phyloP scores from a whole-genome alignment of 345 rosid genomes.

The Aquilaria sinensis region DNA sequence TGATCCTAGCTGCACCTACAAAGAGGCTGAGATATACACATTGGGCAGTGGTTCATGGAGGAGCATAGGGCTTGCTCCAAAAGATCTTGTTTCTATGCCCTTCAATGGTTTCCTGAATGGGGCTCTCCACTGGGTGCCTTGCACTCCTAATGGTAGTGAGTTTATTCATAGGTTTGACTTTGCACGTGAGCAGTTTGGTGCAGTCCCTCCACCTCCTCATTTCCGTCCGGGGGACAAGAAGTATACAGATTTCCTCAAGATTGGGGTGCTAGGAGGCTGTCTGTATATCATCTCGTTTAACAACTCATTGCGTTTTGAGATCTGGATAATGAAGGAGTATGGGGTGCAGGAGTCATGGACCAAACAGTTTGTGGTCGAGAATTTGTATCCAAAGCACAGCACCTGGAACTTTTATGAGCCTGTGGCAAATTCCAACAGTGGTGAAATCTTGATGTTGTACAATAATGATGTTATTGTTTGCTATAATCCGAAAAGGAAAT shows the following conservation, averaged over 20 bases:
- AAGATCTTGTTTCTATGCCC: conserved; percentile 9
- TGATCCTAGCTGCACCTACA: neutral
- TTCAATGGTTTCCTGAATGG: conserved; percentile 17
- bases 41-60: conserved; percentile 13
- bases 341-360: conserved; percentile 17
- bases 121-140: conserved; percentile 11
- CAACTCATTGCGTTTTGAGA: conserved; percentile 1
- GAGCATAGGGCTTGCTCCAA: conserved; percentile 10
- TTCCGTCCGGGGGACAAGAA: neutral
- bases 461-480: conserved; percentile 5
- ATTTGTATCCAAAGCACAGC: conserved; percentile 7
- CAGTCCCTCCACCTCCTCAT: conserved; percentile 7
- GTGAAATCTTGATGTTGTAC: conserved; percentile 13
- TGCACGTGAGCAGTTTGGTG: conserved; percentile 12
- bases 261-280: conserved; percentile 14
- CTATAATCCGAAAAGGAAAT: conserved; percentile 5
- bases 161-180: conserved; percentile 12
- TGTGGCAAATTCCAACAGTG: conserved; percentile 6
- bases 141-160: conserved; percentile 7
- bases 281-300: conserved; percentile 6
- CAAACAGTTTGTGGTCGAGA: conserved; percentile 11
- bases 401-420: conserved; percentile 12
- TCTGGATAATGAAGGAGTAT: conserved; percentile 15
- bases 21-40: conserved; percentile 13
- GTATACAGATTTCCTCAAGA: neutral